Percentiles rank a stretch among this genome's conserved stretches.
These are phyloP conservation scores for Nothomitra cinnamomea DNA, from an alignment of 2,329 filamentous ascomycete genomes.

Conservation along the genomic window DNA sequence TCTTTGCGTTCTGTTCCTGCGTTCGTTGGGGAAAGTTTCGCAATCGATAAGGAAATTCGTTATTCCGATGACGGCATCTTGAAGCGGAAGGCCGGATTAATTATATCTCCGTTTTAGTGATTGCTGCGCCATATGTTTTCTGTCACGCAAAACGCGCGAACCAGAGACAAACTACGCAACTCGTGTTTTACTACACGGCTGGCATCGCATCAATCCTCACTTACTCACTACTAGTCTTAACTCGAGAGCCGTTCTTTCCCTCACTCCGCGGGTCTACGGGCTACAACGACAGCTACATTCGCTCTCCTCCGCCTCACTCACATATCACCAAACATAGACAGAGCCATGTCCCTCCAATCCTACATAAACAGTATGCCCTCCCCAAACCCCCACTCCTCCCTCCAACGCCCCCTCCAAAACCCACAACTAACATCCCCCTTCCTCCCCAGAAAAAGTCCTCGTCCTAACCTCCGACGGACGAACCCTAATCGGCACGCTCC, in stretches of 20 bases:
- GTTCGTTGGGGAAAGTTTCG: no score
- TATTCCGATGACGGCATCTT: no score
- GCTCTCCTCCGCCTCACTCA: no score
- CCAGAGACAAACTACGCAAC: background rate
- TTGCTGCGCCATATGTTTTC: no score
- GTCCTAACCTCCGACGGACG: constrained; percentile 10
- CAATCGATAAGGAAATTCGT: no score
- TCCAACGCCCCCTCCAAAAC: background rate
- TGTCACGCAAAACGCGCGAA: no score
- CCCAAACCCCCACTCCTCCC: background rate
- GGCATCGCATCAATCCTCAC: background rate
- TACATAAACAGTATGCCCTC: constrained; percentile 34
- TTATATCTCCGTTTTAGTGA: no score
- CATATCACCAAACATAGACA: background rate
- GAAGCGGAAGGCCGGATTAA: no score
- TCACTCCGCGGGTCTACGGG: no score
- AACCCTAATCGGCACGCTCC: constrained; percentile 47
- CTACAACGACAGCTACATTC: no score
- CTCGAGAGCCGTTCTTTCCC: no score
- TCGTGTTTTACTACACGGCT: background rate
- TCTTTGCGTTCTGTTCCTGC: no score
- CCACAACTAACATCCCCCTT: background rate
- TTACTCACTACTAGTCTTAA: background rate
- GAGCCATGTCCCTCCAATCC: constrained; percentile 34
- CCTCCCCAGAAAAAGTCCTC: constrained; percentile 8